Evolutionary conservation across 2,329 filamentous ascomycete species (phyloP), one percentile per base, ranked within the genome.

Genomic region (Byssoonygena ceratinophila): DNA sequence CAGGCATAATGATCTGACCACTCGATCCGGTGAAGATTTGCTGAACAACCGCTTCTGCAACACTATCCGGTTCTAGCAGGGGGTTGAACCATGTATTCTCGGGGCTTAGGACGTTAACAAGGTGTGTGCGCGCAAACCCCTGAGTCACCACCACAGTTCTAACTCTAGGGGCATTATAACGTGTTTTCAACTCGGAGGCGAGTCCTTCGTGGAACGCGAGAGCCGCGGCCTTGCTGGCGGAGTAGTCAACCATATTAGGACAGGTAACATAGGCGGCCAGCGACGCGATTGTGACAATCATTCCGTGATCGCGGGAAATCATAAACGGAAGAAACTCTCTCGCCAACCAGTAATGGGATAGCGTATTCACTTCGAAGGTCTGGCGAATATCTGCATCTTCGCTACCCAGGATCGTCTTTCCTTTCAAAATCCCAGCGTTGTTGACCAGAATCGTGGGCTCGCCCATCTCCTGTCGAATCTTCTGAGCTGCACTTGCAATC

Each of bases 401-500:
- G 20, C 74, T 66, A 25, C 77, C 73, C 44, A 87, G 73, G 57
- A 89, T 75, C 4, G 74, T 76, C 58, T 79, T 79, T 55, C 81
- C 81, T 18, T 55, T 75, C 14, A 74, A 77, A 25, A 84, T 75
- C 55, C 83, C 83, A 7, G 84, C 83, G 61, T 86, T 86, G 71
- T 85, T 85, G 69, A 86, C 82, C 3, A 88, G 71, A 55, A 88
- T 71, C 0, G 83, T 87, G 0, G 84, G 84, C 46, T 78, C 62
- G 52, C 85, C 70, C 11, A 75, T 64, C 27, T 66, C 64, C 11
- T 32, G 37, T 49, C 78, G 75, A 61, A 87, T 75, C 3, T 69
- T 61, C 11, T 71, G 61, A 0, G 80, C 81, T 4, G 75, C 74
- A 2, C 68, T 64, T 5, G 73, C 63, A 58, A 87, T 75, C 32